Base-by-base conservation (phyloP, 108 stramenopile genomes). In the Parietichytrium sp. region DNA sequence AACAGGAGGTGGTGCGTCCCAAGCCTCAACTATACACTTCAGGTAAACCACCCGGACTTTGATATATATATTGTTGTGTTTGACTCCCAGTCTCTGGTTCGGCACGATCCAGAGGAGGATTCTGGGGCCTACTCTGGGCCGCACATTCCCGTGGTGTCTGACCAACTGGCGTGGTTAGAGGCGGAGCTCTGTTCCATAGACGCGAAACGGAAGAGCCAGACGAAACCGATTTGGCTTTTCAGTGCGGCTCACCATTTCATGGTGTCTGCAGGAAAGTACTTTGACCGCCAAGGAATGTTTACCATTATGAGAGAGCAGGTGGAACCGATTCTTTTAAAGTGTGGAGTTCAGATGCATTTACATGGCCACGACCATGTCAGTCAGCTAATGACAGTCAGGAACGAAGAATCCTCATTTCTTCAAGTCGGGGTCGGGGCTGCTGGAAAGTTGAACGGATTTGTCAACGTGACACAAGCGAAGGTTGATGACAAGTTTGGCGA, bases 1-100 rank as follows among this genome's bases (percentile, higher is more conserved):
- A 72, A 72, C 20, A 72, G 45, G 61, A 33, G 61, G 15, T 72
- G 61, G 61, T 72, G 61, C 61, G 45, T 72, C 38, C 61, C 61
- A 25, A 42, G 6, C 8, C 36, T 42, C 15, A 72, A 72, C 61
- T 72, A 72, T 20, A 72, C 61, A n/a, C 36, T 72, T 25, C 10
- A 33, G 10, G 13, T 45, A 1, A 23, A 31, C 23, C 20, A 33
- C 13, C 20, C 33, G 10, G 29, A 72, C 33, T 16, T 72, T 6
- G 61, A 72, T 25, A 23, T 72, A 23, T 42, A 42, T 3, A 36
- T 72, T 27, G 61, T 72, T 12, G 61, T 72, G n/a, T 72, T 72
- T 27, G 61, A 72, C 42, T 72, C 61, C n/a, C 61, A 72, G 61
- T 33, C 61, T 12, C 61, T 72, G 1, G 61, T 72, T 7, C 61